phyloP scores from a whole-genome alignment of 2,329 filamentous ascomycete genomes.

The Stemphylium vesicarium region DNA sequence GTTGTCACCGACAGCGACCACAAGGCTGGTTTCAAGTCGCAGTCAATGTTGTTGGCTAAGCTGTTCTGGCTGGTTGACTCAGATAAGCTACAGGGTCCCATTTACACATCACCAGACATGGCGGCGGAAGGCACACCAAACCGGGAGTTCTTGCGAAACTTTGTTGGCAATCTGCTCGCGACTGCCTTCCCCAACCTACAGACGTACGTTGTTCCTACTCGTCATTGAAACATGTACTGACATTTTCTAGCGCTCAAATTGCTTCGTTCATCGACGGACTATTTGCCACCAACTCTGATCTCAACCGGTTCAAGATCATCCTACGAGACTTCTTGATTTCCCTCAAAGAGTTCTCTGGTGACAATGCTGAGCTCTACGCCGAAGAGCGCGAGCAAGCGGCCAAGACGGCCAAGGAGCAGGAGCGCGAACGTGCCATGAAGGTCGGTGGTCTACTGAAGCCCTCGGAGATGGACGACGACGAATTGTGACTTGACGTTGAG shows the following conservation, averaged over 20 bases:
- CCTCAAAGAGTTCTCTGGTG: slow-evolving; percentile 93
- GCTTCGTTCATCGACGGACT: slow-evolving; percentile 87
- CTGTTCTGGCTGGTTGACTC: slow-evolving; percentile 95
- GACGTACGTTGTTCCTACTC: slow-evolving; percentile 64
- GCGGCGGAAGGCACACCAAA: slow-evolving; percentile 84
- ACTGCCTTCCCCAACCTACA: slow-evolving; percentile 95
- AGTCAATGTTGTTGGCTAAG: slow-evolving; percentile 89
- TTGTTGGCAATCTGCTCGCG: slow-evolving; percentile 81
- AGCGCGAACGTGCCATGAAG: slow-evolving; percentile 91
- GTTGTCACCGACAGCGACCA: slow-evolving; percentile 97
- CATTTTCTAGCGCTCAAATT: slow-evolving; percentile 75
- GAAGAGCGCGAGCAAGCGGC: slow-evolving; percentile 95
- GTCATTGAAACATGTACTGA: slow-evolving; percentile 1
- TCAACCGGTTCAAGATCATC: slow-evolving; percentile 94
- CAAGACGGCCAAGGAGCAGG: slow-evolving; percentile 81
- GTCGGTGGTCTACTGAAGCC: slow-evolving; percentile 96
- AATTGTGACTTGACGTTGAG: slow-evolving; percentile 75
- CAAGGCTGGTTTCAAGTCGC: slow-evolving; percentile 98
- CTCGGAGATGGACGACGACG: slow-evolving; percentile 85
- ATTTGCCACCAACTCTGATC: slow-evolving; percentile 85
- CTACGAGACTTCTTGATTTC: slow-evolving; percentile 97
- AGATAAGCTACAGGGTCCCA: slow-evolving; percentile 89
- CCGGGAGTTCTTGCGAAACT: slow-evolving; percentile 86
- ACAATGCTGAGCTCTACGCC: slow-evolving; percentile 91
- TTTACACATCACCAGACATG: slow-evolving; percentile 80